phyloP scores from a whole-genome alignment of 2,329 filamentous ascomycete genomes.

The Cladosporium velox region DNA sequence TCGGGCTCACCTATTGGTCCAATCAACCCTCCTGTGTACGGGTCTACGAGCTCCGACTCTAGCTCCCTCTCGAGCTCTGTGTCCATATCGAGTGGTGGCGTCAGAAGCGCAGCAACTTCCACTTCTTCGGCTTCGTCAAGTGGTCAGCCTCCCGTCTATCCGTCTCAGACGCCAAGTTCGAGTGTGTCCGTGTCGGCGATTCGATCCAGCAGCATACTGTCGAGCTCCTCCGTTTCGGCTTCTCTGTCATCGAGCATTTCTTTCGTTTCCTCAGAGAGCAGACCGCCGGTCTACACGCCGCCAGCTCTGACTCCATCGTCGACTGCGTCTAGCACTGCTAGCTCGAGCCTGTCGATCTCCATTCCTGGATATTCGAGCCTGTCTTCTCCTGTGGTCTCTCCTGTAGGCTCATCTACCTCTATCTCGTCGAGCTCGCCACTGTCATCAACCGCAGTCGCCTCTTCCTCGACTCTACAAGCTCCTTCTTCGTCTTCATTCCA shows the following conservation, averaged over 20 bases:
- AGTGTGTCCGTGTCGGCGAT: neutral
- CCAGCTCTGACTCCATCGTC: neutral
- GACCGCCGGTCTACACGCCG: slow-evolving; percentile 1
- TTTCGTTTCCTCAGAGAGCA: slow-evolving; percentile 1
- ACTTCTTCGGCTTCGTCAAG: slow-evolving; percentile 12
- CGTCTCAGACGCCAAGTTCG: slow-evolving; percentile 5
- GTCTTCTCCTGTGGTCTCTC: neutral
- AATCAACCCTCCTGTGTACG: slow-evolving; percentile 10
- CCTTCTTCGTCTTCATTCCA: slow-evolving; percentile 11
- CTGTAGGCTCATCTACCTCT: neutral
- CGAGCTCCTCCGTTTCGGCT: slow-evolving; percentile 8
- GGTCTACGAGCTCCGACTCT: neutral
- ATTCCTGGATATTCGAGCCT: neutral
- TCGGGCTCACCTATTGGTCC: slow-evolving; percentile 19
- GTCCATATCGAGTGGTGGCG: slow-evolving; percentile 5
- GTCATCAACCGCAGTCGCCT: neutral
- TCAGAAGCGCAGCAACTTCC: slow-evolving; percentile 16
- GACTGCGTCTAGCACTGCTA: slow-evolving; percentile 8
- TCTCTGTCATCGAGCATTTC: slow-evolving; percentile 12
- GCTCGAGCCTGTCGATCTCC: neutral
- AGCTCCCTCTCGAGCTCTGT: slow-evolving; percentile 4
- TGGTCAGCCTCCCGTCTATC: slow-evolving; percentile 2
- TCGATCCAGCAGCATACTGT: neutral
- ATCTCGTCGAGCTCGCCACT: neutral
- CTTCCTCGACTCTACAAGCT: neutral